Evolutionary conservation across 306 rosid genomes (phyloP).

Genomic region (Inga leiocalycina): DNA sequence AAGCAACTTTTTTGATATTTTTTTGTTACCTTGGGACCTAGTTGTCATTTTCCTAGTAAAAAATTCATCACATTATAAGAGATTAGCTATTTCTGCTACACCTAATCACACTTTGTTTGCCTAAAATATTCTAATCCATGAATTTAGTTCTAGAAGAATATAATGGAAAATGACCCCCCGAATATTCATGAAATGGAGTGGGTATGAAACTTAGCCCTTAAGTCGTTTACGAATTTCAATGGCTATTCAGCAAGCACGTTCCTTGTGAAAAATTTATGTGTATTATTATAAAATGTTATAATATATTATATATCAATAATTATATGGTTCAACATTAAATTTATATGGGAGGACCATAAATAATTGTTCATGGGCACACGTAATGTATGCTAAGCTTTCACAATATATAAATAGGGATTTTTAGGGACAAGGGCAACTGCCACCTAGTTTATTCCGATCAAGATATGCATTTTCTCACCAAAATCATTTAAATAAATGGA

Average conservation of each 20-base stretch:
- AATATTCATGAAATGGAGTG: not conserved
- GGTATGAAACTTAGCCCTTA: not conserved
- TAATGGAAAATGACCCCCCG: not conserved
- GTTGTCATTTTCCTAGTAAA: no score
- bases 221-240: not conserved
- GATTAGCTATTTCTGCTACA: no score
- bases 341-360: not conserved
- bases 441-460: not conserved
- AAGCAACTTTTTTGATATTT: no score
- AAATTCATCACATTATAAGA: no score
- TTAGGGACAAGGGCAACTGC: not conserved
- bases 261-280: not conserved
- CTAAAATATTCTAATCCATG: not conserved
- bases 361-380: not conserved
- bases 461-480: not conserved
- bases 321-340: not conserved
- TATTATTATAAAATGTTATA: no score
- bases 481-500: not conserved
- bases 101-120: no score
- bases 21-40: no score
- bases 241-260: not conserved
- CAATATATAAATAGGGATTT: no score
- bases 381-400: not conserved
- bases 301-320: no score
- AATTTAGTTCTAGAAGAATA: not conserved